These are phyloP conservation scores for Basidioascus undulatus DNA, from an alignment of 768 basidiomycete species.

Conservation along the genomic window DNA sequence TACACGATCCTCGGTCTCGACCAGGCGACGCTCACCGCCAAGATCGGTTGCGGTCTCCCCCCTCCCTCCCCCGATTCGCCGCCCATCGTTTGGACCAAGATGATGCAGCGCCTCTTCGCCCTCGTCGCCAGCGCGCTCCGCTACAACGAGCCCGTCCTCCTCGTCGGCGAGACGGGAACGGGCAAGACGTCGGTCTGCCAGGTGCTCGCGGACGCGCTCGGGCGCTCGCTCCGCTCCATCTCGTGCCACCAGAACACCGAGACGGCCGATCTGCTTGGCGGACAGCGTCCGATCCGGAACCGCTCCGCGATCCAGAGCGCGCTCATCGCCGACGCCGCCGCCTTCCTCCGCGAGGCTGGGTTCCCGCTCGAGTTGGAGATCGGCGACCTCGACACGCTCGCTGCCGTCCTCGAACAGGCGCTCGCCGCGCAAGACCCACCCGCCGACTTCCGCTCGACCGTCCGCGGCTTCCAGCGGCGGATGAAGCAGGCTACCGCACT, in stretches of 20 bases:
- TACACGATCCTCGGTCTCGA: slow-evolving; percentile 25
- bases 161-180: slow-evolving; percentile 91
- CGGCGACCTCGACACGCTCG: too few species aligned
- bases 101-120: slow-evolving; percentile 72
- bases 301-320: slow-evolving; percentile 32
- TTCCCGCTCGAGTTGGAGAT: too few species aligned
- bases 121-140: slow-evolving; percentile 62
- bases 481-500: slow-evolving; percentile 40
- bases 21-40: slow-evolving; percentile 4
- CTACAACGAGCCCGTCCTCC: slow-evolving; percentile 77
- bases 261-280: slow-evolving; percentile 86
- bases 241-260: slow-evolving; percentile 98
- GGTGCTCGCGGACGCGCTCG: slow-evolving; percentile 43
- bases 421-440: too few species aligned
- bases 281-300: slow-evolving; percentile 67
- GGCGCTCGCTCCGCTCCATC: slow-evolving; percentile 39
- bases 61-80: slow-evolving; percentile 1
- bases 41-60: neutral
- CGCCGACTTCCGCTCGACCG: too few species aligned
- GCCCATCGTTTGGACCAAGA: slow-evolving; percentile 64
- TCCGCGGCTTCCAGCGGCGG: too few species aligned
- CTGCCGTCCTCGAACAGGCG: too few species aligned
- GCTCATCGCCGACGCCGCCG: slow-evolving; percentile 8
- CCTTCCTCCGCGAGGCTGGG: neutral
- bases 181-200: slow-evolving; percentile 97